A percentile compares a stretch with the other conserved stretches of the same genome.
These are phyloP conservation scores for Rutstroemia sp. DNA, from an alignment of 2,329 filamentous ascomycete species.

Conservation along the genomic window DNA sequence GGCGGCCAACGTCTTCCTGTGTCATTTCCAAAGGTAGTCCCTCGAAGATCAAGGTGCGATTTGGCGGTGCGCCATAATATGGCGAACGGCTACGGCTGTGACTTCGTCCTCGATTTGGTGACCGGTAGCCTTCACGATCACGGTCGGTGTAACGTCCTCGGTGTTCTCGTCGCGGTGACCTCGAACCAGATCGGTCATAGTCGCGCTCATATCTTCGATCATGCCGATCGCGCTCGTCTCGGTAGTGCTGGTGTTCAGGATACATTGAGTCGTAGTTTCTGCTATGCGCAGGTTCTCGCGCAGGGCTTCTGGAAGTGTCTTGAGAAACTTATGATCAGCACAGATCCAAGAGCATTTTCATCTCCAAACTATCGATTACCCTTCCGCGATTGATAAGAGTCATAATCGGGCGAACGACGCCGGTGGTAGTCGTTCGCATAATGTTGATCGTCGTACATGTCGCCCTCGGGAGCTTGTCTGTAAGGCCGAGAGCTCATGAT, in stretches of 20 bases:
- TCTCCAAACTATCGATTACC: conserved; percentile 30
- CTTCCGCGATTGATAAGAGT: conserved; percentile 28
- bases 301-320: conserved; percentile 29
- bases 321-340: conserved; percentile 30
- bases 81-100: conserved; percentile 27
- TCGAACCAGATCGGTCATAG: conserved; percentile 34
- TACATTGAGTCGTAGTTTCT: conserved; percentile 14
- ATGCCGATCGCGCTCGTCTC: conserved; percentile 27
- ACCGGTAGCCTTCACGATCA: conserved; percentile 29
- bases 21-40: conserved; percentile 43
- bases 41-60: conserved; percentile 48
- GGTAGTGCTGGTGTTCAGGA: conserved; percentile 19
- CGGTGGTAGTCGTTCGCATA: conserved; percentile 19
- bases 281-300: conserved; percentile 19
- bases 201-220: conserved; percentile 29
- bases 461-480: conserved; percentile 18
- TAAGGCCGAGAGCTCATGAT: conserved; percentile 7
- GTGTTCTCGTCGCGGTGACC: conserved; percentile 29
- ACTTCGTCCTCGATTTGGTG: conserved; percentile 25
- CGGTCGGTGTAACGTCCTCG: conserved; percentile 28
- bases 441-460: conserved; percentile 39
- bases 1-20: conserved; percentile 44
- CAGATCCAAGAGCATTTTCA: conserved; percentile 21
- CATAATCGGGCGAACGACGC: conserved; percentile 19
- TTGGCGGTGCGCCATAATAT: conserved; percentile 33